A percentile compares a stretch with the other conserved stretches of the same genome.
phyloP scores from a whole-genome alignment of 2,329 filamentous ascomycete species.

The Beauveria rudraprayagi region DNA sequence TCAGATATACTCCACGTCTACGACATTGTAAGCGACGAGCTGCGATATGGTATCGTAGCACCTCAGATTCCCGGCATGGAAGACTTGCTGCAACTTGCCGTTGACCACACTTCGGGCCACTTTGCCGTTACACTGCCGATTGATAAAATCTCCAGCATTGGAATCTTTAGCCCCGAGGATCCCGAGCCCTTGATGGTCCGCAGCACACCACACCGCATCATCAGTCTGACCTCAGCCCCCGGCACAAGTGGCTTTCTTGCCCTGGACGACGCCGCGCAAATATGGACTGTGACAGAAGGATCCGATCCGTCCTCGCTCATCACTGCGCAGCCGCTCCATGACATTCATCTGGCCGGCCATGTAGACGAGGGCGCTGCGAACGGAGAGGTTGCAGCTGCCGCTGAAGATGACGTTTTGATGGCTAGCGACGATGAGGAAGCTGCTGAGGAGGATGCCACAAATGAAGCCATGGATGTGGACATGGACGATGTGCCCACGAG shows the following conservation, averaged over 20 bases:
- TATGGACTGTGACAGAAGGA: slow-evolving; percentile 56
- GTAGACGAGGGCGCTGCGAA: slow-evolving; percentile 15
- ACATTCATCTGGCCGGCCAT: slow-evolving; percentile 39
- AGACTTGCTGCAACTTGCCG: slow-evolving; percentile 58
- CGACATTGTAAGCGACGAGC: slow-evolving; percentile 72
- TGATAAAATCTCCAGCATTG: slow-evolving; percentile 44
- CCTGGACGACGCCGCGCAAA: slow-evolving; percentile 66
- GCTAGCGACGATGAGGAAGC: slow-evolving; percentile 36
- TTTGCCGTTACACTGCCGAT: slow-evolving; percentile 54
- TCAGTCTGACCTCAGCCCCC: slow-evolving; percentile 57
- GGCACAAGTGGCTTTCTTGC: slow-evolving; percentile 64
- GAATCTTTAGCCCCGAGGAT: slow-evolving; percentile 58
- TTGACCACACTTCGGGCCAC: slow-evolving; percentile 56
- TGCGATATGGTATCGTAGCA: slow-evolving; percentile 58
- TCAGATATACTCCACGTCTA: slow-evolving; percentile 70
- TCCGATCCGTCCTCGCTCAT: slow-evolving; percentile 44
- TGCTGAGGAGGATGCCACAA: slow-evolving; percentile 25
- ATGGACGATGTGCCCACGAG: slow-evolving; percentile 45
- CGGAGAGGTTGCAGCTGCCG: slow-evolving; percentile 21
- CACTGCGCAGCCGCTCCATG: slow-evolving; percentile 47
- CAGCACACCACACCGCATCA: slow-evolving; percentile 49
- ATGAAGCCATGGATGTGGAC: slow-evolving; percentile 37
- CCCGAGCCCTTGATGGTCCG: slow-evolving; percentile 52
- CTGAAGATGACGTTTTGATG: slow-evolving; percentile 32
- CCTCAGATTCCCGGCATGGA: slow-evolving; percentile 31